Evolutionary conservation across 495 filamentous ascomycete genomes (phyloP).

Genomic region (Penicillium parvum): DNA sequence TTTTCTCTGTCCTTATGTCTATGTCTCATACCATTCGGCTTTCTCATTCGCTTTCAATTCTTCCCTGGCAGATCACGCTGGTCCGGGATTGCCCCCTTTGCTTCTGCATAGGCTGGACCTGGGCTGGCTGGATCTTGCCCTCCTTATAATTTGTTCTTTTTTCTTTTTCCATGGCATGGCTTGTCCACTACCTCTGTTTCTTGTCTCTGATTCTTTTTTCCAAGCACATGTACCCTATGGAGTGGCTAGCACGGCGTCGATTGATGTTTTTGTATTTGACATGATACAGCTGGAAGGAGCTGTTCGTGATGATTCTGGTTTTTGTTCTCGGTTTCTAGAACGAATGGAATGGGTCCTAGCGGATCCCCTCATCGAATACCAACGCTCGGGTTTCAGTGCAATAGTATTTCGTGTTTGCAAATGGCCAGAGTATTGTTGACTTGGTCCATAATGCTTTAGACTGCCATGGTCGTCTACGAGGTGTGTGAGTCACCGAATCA

Average conservation of each 20-base stretch:
- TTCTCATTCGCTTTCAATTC: too few relatives aligned
- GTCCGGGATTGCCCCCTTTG: background rate
- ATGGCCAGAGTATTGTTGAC: too few relatives aligned
- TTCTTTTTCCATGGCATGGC: constrained; percentile 7
- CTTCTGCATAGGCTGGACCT: background rate
- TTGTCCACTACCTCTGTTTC: constrained; percentile 1
- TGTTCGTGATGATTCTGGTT: constrained; percentile 6
- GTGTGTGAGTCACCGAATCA: too few relatives aligned
- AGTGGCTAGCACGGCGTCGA: constrained; percentile 26
- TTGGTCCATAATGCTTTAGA: too few relatives aligned
- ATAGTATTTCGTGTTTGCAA: too few relatives aligned
- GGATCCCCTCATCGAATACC: too few relatives aligned
- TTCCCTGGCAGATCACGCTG: constrained; percentile 7
- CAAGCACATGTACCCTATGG: constrained; percentile 27
- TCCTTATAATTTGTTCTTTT: constrained; percentile 8
- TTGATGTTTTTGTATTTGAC: constrained; percentile 15
- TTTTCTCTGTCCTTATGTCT: constrained; percentile 7
- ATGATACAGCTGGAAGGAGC: constrained; percentile 13
- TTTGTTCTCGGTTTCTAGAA: constrained; percentile 12
- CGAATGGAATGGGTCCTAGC: constrained; percentile 13
- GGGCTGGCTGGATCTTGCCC: constrained; percentile 10
- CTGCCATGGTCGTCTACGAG: too few relatives aligned
- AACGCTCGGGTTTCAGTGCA: too few relatives aligned
- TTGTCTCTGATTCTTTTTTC: constrained; percentile 17
- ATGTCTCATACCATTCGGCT: too few relatives aligned